These are phyloP conservation scores for Pseudonitzschia multistriata DNA, from an alignment of 108 stramenopile species.

Conservation along the genomic window DNA sequence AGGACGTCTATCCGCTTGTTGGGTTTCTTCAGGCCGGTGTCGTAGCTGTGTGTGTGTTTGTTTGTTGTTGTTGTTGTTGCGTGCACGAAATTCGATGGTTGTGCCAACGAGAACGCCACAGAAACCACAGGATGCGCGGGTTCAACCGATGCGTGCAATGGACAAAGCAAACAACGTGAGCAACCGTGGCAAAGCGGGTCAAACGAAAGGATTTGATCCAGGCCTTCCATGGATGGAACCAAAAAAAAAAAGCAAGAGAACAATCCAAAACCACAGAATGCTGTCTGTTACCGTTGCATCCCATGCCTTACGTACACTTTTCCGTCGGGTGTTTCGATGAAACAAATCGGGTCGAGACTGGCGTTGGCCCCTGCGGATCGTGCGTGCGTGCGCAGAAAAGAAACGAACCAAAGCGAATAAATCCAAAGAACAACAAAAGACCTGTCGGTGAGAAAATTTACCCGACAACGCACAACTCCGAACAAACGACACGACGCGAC, in stretches of 20 bases:
- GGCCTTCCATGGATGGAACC: too few relatives aligned
- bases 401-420: not conserved
- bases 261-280: not conserved
- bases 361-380: constrained; percentile 72
- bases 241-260: constrained; percentile 6
- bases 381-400: not conserved
- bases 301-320: constrained; percentile 78
- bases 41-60: constrained; percentile 35
- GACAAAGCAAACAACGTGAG: too few relatives aligned
- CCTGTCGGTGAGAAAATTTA: not conserved
- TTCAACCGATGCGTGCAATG: too few relatives aligned
- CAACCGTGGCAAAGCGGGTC: too few relatives aligned
- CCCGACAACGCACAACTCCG: too few relatives aligned
- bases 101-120: not conserved
- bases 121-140: too few relatives aligned
- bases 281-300: not conserved
- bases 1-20: constrained; percentile 65
- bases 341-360: constrained; percentile 84
- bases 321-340: constrained; percentile 81
- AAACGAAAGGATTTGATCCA: too few relatives aligned
- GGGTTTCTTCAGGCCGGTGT: constrained; percentile 70
- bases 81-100: not conserved
- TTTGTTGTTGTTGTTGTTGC: not conserved
- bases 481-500: too few relatives aligned
- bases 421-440: not conserved